Conservation (phyloP, 345 rosid species). For the Pistacia integerrima region DNA sequence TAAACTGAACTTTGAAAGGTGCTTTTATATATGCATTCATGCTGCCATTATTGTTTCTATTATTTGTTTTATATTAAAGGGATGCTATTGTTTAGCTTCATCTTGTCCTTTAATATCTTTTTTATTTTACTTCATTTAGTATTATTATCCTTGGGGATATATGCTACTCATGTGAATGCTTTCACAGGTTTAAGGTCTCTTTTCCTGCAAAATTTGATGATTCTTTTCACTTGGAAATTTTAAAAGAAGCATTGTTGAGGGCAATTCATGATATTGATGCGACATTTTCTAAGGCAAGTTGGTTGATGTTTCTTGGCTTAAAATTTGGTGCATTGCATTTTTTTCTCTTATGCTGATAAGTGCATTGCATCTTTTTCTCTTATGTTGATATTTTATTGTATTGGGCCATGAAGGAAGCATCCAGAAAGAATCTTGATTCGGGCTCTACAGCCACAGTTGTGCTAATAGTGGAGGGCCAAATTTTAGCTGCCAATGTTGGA, state of each 20-base stretch:
- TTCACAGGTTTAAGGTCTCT: slow-evolving; percentile 60
- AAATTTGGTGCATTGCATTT: slow-evolving; percentile 4
- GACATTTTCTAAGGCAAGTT: slow-evolving; percentile 73
- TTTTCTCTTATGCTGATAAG: slow-evolving; percentile 10
- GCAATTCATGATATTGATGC: slow-evolving; percentile 88
- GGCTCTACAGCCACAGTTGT: slow-evolving; percentile 87
- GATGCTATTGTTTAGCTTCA: neutral
- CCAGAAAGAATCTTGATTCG: slow-evolving; percentile 52
- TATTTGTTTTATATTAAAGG: neutral
- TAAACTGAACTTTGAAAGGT: slow-evolving; percentile 59
- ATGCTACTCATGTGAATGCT: slow-evolving; percentile 8
- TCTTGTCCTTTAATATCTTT: neutral
- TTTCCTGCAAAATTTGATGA: slow-evolving; percentile 49
- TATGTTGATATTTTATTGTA: slow-evolving; percentile 20
- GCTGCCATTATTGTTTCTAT: neutral
- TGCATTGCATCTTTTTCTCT: neutral
- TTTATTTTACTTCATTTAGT: neutral
- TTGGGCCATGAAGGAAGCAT: slow-evolving; percentile 65
- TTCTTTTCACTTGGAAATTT: slow-evolving; percentile 74
- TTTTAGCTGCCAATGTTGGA: slow-evolving; percentile 86
- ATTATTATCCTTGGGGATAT: neutral
- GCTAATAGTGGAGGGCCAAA: slow-evolving; percentile 74
- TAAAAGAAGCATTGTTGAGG: slow-evolving; percentile 85
- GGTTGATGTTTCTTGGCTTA: neutral
- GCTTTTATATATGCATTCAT: slow-evolving; percentile 13